A percentile compares a stretch with the other conserved stretches of the same genome.
Evolutionary conservation across 805 yeast genomes (phyloP).

Genomic region (Yarrowia alimentaria): DNA sequence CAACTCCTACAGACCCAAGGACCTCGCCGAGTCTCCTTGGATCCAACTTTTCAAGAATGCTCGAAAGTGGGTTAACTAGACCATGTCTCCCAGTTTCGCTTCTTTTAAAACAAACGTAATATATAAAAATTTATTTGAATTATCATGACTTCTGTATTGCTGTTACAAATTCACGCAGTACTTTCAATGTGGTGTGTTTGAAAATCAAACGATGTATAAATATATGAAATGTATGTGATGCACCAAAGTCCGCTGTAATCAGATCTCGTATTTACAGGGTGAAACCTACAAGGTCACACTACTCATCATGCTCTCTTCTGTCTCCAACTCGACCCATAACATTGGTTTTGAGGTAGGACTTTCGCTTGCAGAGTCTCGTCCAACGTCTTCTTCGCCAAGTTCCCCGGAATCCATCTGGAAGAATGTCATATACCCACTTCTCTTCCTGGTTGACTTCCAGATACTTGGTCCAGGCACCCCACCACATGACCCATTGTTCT

Average conservation of each 20-base stretch:
- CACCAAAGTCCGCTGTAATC: too few relatives aligned
- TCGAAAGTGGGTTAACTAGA: conserved; percentile 76
- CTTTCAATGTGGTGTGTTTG: too few relatives aligned
- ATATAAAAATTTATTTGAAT: conserved; percentile 20
- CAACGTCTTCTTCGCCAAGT: conserved; percentile 35
- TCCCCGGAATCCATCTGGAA: conserved; percentile 34
- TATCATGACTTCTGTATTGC: conserved; percentile 1
- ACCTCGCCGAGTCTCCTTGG: conserved; percentile 95
- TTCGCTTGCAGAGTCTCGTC: conserved; percentile 32
- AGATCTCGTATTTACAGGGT: too few relatives aligned
- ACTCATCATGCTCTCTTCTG: conserved; percentile 1
- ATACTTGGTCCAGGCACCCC: conserved; percentile 51
- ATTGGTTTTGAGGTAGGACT: neutral
- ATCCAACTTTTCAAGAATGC: conserved; percentile 87
- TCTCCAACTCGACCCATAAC: conserved; percentile 2
- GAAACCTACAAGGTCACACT: too few relatives aligned
- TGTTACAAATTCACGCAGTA: too few relatives aligned
- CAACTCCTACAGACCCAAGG: conserved; percentile 61
- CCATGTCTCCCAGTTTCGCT: too few relatives aligned
- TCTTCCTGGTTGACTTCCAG: conserved; percentile 65
- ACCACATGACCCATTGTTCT: conserved; percentile 54
- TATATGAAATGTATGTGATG: too few relatives aligned
- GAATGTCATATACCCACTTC: conserved; percentile 79
- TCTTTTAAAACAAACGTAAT: conserved; percentile 6
- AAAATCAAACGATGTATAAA: neutral